These are phyloP conservation scores for Alopecurus myosuroides DNA, from an alignment of 176 grass and related monocot species.

Conservation along the genomic window DNA sequence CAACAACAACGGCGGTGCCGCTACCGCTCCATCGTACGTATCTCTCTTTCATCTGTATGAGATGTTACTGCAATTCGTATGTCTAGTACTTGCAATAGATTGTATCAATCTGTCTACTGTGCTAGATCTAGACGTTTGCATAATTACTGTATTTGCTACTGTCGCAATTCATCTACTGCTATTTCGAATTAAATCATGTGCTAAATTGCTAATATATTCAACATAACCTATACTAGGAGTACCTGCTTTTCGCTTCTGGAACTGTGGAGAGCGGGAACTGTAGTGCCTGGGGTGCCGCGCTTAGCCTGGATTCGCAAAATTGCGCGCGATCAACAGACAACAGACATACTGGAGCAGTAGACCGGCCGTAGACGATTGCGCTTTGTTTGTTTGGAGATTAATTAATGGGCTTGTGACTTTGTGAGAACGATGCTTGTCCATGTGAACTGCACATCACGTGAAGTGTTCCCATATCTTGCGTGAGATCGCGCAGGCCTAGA, in stretches of 20 bases:
- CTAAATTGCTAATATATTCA: too few relatives aligned
- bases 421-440: background rate
- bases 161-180: too few relatives aligned
- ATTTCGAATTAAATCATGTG: too few relatives aligned
- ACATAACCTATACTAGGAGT: background rate
- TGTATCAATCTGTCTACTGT: too few relatives aligned
- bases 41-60: too few relatives aligned
- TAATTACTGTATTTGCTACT: too few relatives aligned
- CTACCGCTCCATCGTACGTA: too few relatives aligned
- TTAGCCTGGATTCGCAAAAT: background rate
- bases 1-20: too few relatives aligned
- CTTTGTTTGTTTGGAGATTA: background rate
- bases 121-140: too few relatives aligned
- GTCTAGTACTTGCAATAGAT: too few relatives aligned
- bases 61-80: too few relatives aligned
- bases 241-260: slow-evolving; percentile 1
- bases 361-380: background rate
- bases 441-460: background rate
- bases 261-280: background rate
- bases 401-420: background rate
- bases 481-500: background rate
- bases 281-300: background rate
- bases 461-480: background rate
- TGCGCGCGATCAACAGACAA: background rate
- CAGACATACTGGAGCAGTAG: background rate